A percentile compares a stretch with the other conserved stretches of the same genome.
These are phyloP conservation scores for Boletus mariae DNA, from an alignment of 1,284 basidiomycete species.

Conservation along the genomic window DNA sequence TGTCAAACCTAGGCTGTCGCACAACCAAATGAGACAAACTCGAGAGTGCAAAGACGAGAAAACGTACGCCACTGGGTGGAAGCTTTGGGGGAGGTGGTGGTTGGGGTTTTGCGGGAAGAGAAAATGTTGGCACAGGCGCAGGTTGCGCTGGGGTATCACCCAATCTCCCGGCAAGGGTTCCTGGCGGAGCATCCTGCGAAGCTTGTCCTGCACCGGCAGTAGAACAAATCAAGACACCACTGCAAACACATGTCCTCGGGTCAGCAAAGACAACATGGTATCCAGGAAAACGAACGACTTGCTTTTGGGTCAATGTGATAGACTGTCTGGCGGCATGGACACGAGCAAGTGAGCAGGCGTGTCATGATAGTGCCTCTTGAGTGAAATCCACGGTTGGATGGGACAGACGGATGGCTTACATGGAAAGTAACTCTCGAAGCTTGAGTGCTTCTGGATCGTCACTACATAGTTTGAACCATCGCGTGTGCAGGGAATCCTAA, in stretches of 20 bases:
- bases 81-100: background rate
- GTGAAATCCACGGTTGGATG: slow-evolving; percentile 7
- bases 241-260: background rate
- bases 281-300: slow-evolving; percentile 8
- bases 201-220: slow-evolving; percentile 3
- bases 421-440: slow-evolving; percentile 27
- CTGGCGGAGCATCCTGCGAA: slow-evolving; percentile 5
- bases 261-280: slow-evolving; percentile 8
- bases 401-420: slow-evolving; percentile 13
- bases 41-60: background rate
- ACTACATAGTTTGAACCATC: slow-evolving; percentile 27
- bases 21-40: background rate
- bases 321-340: slow-evolving; percentile 16
- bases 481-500: slow-evolving; percentile 20
- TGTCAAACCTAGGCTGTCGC: slow-evolving; percentile 16
- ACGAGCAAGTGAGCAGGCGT: background rate
- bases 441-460: slow-evolving; percentile 22
- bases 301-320: slow-evolving; percentile 24
- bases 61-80: slow-evolving; percentile 17
- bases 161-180: background rate
- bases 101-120: background rate
- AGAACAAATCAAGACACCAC: slow-evolving; percentile 14
- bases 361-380: background rate
- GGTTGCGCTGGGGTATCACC: background rate
- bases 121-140: background rate